Evolutionary conservation across 2,329 filamentous ascomycete genomes (phyloP).

Genomic region (Corinectria fuckeliana): DNA sequence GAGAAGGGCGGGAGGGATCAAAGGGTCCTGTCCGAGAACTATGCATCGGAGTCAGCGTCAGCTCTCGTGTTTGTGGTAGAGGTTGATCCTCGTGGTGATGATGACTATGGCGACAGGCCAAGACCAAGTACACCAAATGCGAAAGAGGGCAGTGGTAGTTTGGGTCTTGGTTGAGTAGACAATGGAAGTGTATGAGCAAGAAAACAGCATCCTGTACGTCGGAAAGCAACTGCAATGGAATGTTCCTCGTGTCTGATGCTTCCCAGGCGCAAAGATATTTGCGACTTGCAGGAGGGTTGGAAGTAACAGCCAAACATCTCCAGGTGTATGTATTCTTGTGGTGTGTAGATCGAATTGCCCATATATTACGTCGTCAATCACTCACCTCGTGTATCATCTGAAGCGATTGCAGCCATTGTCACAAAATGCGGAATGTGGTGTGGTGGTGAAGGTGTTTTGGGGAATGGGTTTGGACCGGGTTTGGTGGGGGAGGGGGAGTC

Average conservation of each 20-base stretch:
- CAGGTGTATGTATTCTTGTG: not conserved
- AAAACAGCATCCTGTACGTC: too few relatives aligned
- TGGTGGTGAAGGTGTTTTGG: constrained; percentile 24
- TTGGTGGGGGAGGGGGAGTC: constrained; percentile 22
- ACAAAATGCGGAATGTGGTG: constrained; percentile 5
- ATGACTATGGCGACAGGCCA: not conserved
- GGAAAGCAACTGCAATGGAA: too few relatives aligned
- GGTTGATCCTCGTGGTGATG: not conserved
- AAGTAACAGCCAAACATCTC: not conserved
- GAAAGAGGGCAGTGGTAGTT: not conserved
- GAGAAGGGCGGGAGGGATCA: constrained; percentile 88
- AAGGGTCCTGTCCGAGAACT: constrained; percentile 94
- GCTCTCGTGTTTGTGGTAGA: not conserved
- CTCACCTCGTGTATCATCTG: constrained; percentile 55
- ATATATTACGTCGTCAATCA: constrained; percentile 29
- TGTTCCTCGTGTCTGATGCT: not conserved
- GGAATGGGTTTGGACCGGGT: constrained; percentile 8
- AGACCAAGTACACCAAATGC: not conserved
- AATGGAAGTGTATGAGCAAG: not conserved
- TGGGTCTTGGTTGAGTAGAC: not conserved
- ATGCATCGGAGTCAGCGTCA: constrained; percentile 27
- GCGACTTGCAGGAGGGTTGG: not conserved
- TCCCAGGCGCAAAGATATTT: constrained; percentile 5
- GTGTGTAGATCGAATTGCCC: not conserved
- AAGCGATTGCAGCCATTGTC: constrained; percentile 47